Evolutionary conservation across 495 filamentous ascomycete genomes (phyloP), one percentile per base, ranked within the genome.

Genomic region (Aspergillus bertholletiae): DNA sequence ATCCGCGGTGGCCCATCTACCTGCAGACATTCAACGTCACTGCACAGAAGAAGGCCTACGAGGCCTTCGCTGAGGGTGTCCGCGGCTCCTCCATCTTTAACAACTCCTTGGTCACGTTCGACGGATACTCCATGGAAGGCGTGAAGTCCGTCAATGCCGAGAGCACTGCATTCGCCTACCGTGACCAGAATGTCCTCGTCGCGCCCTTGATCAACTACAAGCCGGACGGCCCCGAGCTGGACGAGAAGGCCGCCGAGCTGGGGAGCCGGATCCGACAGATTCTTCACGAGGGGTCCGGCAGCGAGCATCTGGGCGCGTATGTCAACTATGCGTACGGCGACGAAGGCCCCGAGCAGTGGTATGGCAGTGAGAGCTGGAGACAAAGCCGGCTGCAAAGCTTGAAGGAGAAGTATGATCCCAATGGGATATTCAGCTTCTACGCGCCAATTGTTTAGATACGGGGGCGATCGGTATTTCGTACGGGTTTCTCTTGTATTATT

Each of bases 261-360:
- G 78, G 77, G 1, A 65, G 74, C 6, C 49, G 72, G 57, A 57
- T 82, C 11, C 70, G 76, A 4, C 32, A 73, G 7, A 71, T 79
- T 9, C 62, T 83, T 2, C 58, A 61, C 27, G 45, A 73, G 6
- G n/a, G n/a, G n/a, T n/a, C n/a, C n/a, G 76, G 58, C 5, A 75
- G 59, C 54, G 75, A 71, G 0, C 39, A 54, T 9, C 28, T 55
- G 5, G 57, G 73, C 27, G 62, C 76, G 0, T 86, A 86, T 53
- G 76, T 85, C 41, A 87, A 86, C 59, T 86, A 87, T 65, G 84
- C 83, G 0, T 72, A 73, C 47, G 82, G 83, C 2, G 64, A 76
- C 27, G 83, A 87, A 69, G 61, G 58, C 0, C 26, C 50, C 7
- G 22, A 74, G 64, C 58, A 69, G 26, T 61, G 66, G 64, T 86